phyloP scores from a whole-genome alignment of 169 alveolate genomes.

The Perkinsus chesapeaki region DNA sequence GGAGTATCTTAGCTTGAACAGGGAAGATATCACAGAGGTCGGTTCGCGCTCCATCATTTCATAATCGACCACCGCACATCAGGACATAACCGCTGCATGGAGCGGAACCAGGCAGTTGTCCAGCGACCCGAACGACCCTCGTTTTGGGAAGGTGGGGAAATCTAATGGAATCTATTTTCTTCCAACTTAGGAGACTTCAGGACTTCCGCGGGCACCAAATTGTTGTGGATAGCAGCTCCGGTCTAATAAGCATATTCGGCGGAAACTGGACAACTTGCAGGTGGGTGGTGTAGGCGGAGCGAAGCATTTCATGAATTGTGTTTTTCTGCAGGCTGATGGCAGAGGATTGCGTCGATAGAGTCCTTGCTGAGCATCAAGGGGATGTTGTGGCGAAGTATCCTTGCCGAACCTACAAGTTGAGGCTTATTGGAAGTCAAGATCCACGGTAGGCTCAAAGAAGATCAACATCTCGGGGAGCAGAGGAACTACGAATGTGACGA shows the following conservation, averaged over 20 bases:
- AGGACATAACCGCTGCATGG: constrained; percentile 55
- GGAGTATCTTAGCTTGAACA: constrained; percentile 40
- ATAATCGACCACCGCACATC: background rate
- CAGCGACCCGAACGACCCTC: constrained; percentile 26
- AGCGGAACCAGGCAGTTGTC: constrained; percentile 65
- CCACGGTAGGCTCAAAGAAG: background rate
- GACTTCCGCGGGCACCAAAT: constrained; percentile 80
- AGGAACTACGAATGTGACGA: too few species aligned
- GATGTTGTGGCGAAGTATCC: constrained; percentile 31
- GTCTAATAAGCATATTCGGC: constrained; percentile 84
- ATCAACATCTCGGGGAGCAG: too few species aligned
- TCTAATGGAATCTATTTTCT: background rate
- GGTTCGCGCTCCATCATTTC: background rate
- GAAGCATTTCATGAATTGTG: background rate
- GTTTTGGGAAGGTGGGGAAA: background rate
- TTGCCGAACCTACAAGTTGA: background rate
- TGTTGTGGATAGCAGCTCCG: constrained; percentile 56
- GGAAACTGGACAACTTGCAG: constrained; percentile 92
- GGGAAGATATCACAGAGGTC: constrained; percentile 32
- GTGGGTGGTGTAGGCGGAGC: background rate
- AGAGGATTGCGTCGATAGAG: constrained; percentile 58
- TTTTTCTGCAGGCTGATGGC: constrained; percentile 79
- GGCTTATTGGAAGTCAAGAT: background rate
- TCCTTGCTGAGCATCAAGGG: constrained; percentile 27
- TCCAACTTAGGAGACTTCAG: background rate